Conservation (phyloP, 441 rosid genomes). For the Brassica hybrid region DNA sequence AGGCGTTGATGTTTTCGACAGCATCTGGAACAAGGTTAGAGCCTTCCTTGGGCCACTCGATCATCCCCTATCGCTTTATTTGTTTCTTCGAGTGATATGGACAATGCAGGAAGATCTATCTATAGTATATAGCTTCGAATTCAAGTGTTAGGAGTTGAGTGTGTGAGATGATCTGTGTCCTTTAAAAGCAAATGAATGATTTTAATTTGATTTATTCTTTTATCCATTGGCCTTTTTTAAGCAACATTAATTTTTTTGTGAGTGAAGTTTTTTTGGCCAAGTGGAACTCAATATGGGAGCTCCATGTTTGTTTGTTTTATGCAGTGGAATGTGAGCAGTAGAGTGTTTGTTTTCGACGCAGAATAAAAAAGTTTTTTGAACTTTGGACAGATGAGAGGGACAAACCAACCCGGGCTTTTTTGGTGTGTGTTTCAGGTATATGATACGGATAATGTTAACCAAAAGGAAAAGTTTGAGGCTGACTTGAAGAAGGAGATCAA, state of each 20-base stretch:
- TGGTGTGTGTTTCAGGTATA: conserved; percentile 71
- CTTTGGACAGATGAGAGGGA: conserved; percentile 35
- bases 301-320: conserved; percentile 44
- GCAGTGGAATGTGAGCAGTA: conserved; percentile 44
- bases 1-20: conserved; percentile 97
- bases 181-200: not conserved
- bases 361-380: conserved; percentile 42
- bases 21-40: conserved; percentile 97
- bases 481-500: conserved; percentile 99
- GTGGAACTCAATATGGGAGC: conserved; percentile 40
- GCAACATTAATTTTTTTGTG: no score
- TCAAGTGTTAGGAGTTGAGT: conserved; percentile 4
- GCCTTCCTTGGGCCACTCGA: not conserved
- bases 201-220: no score
- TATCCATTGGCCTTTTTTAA: no score
- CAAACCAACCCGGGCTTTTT: conserved; percentile 35
- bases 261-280: not conserved
- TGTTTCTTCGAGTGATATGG: not conserved
- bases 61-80: not conserved
- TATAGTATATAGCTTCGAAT: not conserved
- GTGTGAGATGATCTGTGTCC: not conserved
- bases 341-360: conserved; percentile 47
- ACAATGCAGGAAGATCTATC: conserved; percentile 32
- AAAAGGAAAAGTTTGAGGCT: conserved; percentile 99
- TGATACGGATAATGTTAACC: conserved; percentile 98